phyloP scores from a whole-genome alignment of 140 eudicot species.

The Bidens hawaiensis region DNA sequence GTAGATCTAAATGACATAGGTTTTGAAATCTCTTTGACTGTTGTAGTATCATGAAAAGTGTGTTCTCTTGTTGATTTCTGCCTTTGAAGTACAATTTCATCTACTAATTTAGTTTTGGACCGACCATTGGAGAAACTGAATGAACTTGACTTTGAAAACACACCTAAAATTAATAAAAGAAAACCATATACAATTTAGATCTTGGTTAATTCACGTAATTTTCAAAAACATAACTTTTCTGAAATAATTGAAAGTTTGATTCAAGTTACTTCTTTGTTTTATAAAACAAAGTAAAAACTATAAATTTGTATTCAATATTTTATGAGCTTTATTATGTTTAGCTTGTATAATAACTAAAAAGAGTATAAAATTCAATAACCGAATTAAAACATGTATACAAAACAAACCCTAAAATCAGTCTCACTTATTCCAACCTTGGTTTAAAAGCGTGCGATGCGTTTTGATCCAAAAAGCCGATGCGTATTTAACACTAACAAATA shows the following conservation, averaged over 20 bases:
- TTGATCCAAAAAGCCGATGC: too few relatives aligned
- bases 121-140: slow-evolving; percentile 53
- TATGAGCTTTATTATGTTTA: not conserved
- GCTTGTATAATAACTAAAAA: not conserved
- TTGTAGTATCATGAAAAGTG: slow-evolving; percentile 28
- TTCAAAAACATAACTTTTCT: too few relatives aligned
- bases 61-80: too few relatives aligned
- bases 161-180: slow-evolving; percentile 40
- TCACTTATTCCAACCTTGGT: too few relatives aligned
- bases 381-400: not conserved
- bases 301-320: not conserved
- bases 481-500: too few relatives aligned
- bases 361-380: not conserved
- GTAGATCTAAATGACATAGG: slow-evolving; percentile 61
- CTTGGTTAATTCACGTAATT: too few relatives aligned
- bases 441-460: too few relatives aligned
- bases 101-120: slow-evolving; percentile 60
- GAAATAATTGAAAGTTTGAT: too few relatives aligned
- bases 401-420: not conserved
- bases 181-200: not conserved
- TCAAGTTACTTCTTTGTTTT: not conserved
- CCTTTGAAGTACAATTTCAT: slow-evolving; percentile 59
- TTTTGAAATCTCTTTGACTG: slow-evolving; percentile 50
- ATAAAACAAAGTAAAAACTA: not conserved
- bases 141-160: slow-evolving; percentile 66